phyloP scores from a whole-genome alignment of 257 asterid genomes.

The Paraleonurus japonicus region DNA sequence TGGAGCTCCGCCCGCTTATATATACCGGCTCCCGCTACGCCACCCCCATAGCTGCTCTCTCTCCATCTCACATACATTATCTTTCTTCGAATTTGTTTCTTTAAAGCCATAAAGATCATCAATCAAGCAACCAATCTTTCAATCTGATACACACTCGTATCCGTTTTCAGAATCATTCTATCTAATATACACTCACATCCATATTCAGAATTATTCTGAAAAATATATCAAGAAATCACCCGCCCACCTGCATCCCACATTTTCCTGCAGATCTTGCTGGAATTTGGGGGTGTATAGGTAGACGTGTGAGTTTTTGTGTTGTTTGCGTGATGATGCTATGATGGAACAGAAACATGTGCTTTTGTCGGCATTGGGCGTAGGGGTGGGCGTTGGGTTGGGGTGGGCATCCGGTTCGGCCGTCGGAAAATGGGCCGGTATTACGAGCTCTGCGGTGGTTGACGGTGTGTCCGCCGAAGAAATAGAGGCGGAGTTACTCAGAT shows the following conservation, averaged over 20 bases:
- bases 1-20: slow-evolving; percentile 34
- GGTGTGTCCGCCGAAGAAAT: slow-evolving; percentile 60
- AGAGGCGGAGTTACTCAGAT: slow-evolving; percentile 58
- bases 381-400: slow-evolving; percentile 86
- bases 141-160: slow-evolving; percentile 25
- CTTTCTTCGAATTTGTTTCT: slow-evolving; percentile 29
- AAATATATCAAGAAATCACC: slow-evolving; percentile 9
- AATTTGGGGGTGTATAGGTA: slow-evolving; percentile 8
- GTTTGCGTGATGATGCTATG: slow-evolving; percentile 26
- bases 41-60: slow-evolving; percentile 11
- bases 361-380: slow-evolving; percentile 85
- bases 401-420: slow-evolving; percentile 71
- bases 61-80: background rate
- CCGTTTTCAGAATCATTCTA: background rate
- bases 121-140: background rate
- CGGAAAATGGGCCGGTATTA: slow-evolving; percentile 52
- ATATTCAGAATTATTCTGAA: background rate
- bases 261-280: slow-evolving; percentile 25
- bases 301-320: background rate
- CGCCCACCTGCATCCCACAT: slow-evolving; percentile 11
- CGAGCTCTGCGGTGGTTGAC: slow-evolving; percentile 30
- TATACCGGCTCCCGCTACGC: slow-evolving; percentile 27
- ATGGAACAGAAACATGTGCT: slow-evolving; percentile 85
- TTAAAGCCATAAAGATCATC: background rate
- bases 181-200: slow-evolving; percentile 24